These are phyloP conservation scores for Tulasnella sp. DNA, from an alignment of 768 basidiomycete genomes.

Conservation along the genomic window DNA sequence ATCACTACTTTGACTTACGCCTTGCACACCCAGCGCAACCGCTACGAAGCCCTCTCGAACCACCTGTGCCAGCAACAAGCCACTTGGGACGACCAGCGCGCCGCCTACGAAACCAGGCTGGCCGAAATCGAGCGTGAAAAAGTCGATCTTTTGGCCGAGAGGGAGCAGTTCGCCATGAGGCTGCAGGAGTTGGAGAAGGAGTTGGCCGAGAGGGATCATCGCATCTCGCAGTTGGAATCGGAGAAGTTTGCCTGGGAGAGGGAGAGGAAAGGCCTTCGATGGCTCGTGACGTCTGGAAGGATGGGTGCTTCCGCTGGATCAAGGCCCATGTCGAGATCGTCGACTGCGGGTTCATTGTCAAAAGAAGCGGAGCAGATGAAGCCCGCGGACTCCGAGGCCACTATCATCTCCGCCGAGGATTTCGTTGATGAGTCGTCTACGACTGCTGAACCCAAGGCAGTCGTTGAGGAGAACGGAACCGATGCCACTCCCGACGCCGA, in stretches of 20 bases:
- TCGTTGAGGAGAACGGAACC: not conserved
- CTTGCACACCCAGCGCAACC: slow-evolving; percentile 30
- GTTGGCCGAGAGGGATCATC: slow-evolving; percentile 21
- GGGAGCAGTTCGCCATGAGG: slow-evolving; percentile 21
- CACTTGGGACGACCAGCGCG: slow-evolving; percentile 19
- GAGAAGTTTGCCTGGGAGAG: slow-evolving; percentile 31
- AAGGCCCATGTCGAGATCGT: not conserved
- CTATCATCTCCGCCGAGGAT: not conserved
- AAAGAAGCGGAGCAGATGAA: not conserved
- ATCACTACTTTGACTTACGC: slow-evolving; percentile 32
- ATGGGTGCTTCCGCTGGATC: not conserved
- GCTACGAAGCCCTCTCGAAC: slow-evolving; percentile 23
- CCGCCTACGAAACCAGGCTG: slow-evolving; percentile 23
- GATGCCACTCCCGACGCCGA: not conserved
- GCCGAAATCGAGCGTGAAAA: slow-evolving; percentile 19
- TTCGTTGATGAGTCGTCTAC: not conserved
- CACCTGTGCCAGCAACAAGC: slow-evolving; percentile 24
- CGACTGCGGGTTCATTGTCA: not conserved
- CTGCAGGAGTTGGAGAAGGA: slow-evolving; percentile 31
- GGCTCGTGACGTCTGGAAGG: slow-evolving; percentile 20
- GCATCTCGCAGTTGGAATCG: slow-evolving; percentile 26
- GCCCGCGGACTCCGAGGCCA: slow-evolving; percentile 19
- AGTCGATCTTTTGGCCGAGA: not conserved
- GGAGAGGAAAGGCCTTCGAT: slow-evolving; percentile 34
- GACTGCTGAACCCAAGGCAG: not conserved